Evolutionary conservation across 1,139 yeast genomes (phyloP), one percentile per base, ranked within the genome.

Genomic region (Yamadazyma songkhlaensis): DNA sequence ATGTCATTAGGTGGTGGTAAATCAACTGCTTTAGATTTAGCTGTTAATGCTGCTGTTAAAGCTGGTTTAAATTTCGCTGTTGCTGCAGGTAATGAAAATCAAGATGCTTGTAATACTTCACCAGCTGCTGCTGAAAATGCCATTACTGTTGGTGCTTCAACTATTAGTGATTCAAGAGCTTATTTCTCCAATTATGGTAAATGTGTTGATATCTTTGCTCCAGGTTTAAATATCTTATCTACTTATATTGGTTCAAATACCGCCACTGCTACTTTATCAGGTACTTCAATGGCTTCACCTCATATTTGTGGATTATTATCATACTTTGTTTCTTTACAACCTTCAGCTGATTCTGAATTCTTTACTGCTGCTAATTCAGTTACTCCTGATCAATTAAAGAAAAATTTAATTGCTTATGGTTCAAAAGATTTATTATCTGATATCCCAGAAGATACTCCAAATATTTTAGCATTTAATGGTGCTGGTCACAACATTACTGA

Each of bases 391-490:
- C 57, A 48, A 33, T 61, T 69, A 54, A 68, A 68, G 55, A 47
- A 49, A 33, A 62, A 59, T 37, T 55, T 69, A 44, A 50, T 67
- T 48, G 61, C 62, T 41, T 65, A 59, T 43, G 68, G 69, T 41
- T 64, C 74, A 17, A 58, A 54, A 41, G 64, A 60, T 31, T 54
- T 52, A 9, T 50, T 69, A 35, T 39, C 47, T 17, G 66, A 84
- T 50, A 67, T 90, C 46, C 51, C 51, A 36, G 94, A 94, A 48
- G 74, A 65, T 22, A 85, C 97, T 39, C 96, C 96, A 53, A 92
- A 92, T 69, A 67, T 82, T 44, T 78, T 92, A 64, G 89, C 92
- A 39, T 92, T 69, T 77, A 92, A 92, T 60, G 98, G 98, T 69
- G 97, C 83, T 46, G 96, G 96, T 49, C 80, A 80, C 62, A 82